Percentiles rank a stretch among this genome's conserved stretches.
Evolutionary conservation across 225 moss, liverwort and hornwort genomes (phyloP).

Genomic region (Marchantia polymorpha): DNA sequence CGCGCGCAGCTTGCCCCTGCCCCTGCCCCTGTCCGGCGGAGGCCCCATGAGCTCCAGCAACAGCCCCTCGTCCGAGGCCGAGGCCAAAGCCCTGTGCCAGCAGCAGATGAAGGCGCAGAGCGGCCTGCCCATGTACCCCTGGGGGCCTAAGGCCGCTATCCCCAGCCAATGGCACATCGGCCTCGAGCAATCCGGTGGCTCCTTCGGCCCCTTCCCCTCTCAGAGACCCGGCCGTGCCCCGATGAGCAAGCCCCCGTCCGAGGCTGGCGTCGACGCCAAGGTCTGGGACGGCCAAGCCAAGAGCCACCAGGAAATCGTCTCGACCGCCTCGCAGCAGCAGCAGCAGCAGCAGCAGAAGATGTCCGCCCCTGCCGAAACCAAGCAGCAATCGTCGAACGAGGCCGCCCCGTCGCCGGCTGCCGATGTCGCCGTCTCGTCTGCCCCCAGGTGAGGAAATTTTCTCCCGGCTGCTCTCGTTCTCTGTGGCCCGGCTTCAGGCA

Average conservation of each 20-base stretch:
- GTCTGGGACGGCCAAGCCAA: slow-evolving; percentile 41
- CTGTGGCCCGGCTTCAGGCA: too few relatives aligned
- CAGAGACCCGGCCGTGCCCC: slow-evolving; percentile 15
- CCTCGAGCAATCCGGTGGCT: slow-evolving; percentile 43
- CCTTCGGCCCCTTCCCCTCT: slow-evolving; percentile 49
- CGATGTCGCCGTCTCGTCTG: slow-evolving; percentile 3
- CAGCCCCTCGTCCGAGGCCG: slow-evolving; percentile 20
- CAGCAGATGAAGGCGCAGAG: slow-evolving; percentile 25
- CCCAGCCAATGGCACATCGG: slow-evolving; percentile 36
- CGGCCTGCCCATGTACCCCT: slow-evolving; percentile 16
- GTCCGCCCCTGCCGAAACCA: slow-evolving; percentile 13
- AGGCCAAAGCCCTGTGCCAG: slow-evolving; percentile 27
- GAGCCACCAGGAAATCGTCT: slow-evolving; percentile 29
- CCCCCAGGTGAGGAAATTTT: slow-evolving; percentile 28
- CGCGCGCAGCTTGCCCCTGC: slow-evolving; percentile 1
- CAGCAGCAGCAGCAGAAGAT: slow-evolving; percentile 2
- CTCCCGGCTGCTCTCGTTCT: background rate
- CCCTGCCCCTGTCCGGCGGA: slow-evolving; percentile 11
- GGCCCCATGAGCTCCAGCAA: slow-evolving; percentile 4
- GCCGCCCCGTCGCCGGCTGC: background rate
- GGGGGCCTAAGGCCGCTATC: slow-evolving; percentile 27
- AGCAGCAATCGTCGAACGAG: slow-evolving; percentile 8
- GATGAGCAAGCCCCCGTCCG: slow-evolving; percentile 31
- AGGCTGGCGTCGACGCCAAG: slow-evolving; percentile 44
- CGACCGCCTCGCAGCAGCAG: slow-evolving; percentile 12